These are phyloP conservation scores for Chlorella variabilis DNA, from an alignment of 163 green algal genomes.

Conservation along the genomic window DNA sequence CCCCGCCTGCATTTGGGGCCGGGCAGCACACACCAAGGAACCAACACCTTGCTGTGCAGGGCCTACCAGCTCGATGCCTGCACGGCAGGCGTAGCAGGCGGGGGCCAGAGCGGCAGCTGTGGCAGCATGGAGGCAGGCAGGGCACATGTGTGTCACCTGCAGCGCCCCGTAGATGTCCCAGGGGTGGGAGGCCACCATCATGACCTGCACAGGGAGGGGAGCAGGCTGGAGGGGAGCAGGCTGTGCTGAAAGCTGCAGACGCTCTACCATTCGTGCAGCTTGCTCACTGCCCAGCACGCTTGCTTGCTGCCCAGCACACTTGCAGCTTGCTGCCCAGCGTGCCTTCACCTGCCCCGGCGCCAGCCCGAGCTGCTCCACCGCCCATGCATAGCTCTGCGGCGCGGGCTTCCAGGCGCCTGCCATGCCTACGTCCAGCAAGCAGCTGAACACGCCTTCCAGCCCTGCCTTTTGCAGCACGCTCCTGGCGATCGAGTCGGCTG, in stretches of 20 bases:
- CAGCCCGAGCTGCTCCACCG: constrained; percentile 11
- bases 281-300: too few species aligned
- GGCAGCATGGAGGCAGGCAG: too few species aligned
- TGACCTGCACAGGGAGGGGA: constrained; percentile 7
- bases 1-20: constrained; percentile 22
- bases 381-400: constrained; percentile 11
- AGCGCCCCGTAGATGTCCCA: constrained; percentile 37
- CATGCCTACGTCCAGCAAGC: constrained; percentile 34
- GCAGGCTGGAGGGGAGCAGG: background rate
- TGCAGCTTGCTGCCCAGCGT: too few species aligned
- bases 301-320: too few species aligned
- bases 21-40: too few species aligned
- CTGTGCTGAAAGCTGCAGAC: too few species aligned
- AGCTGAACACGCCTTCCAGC: background rate
- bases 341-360: constrained; percentile 3
- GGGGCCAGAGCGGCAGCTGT: too few species aligned
- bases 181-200: constrained; percentile 35
- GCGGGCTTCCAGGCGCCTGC: constrained; percentile 37
- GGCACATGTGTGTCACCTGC: constrained; percentile 1
- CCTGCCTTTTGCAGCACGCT: constrained; percentile 29
- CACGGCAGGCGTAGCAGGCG: too few species aligned
- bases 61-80: too few species aligned
- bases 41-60: too few species aligned
- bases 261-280: too few species aligned
- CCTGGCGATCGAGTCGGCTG: constrained; percentile 15